Evolutionary conservation across 495 filamentous ascomycete genomes (phyloP).

Genomic region (Tricharina praecox): DNA sequence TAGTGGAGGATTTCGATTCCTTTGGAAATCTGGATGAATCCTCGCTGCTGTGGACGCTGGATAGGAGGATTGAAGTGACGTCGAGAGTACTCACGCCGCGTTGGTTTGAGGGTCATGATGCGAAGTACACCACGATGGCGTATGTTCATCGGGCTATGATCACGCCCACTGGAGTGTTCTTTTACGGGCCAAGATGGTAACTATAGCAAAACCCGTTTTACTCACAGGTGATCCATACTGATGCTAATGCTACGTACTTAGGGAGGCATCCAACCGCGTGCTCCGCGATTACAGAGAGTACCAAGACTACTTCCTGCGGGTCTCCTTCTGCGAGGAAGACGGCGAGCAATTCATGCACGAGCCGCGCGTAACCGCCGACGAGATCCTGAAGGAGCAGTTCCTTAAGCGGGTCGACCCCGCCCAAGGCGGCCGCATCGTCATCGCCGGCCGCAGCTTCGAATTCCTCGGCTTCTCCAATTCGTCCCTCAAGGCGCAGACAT

Average conservation of each 20-base stretch:
- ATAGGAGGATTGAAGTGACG: constrained; percentile 26
- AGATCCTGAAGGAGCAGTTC: constrained; percentile 41
- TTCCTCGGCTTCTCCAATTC: constrained; percentile 76
- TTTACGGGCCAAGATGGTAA: constrained; percentile 53
- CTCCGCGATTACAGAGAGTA: constrained; percentile 50
- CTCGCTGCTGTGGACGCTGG: constrained; percentile 32
- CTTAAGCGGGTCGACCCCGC: constrained; percentile 17
- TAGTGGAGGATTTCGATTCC: background rate
- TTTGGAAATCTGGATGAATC: constrained; percentile 30
- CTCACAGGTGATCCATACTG: too few species aligned
- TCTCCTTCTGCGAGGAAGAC: constrained; percentile 58
- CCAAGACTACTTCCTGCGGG: constrained; percentile 49
- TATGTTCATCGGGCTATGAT: constrained; percentile 45
- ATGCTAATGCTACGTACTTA: too few species aligned
- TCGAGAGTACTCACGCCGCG: constrained; percentile 14
- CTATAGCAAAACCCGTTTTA: too few species aligned
- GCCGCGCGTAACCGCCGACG: constrained; percentile 35
- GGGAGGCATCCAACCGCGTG: constrained; percentile 57
- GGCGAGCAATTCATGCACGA: constrained; percentile 45
- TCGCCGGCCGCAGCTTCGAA: constrained; percentile 45
- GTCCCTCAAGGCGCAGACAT: constrained; percentile 48
- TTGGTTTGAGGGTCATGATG: constrained; percentile 13
- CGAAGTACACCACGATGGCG: constrained; percentile 20
- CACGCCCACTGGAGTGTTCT: constrained; percentile 49
- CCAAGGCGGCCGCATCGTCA: constrained; percentile 33